These are phyloP conservation scores for Hymenoscyphus fructigenus DNA, from an alignment of 2,329 filamentous ascomycete species.

Conservation along the genomic window DNA sequence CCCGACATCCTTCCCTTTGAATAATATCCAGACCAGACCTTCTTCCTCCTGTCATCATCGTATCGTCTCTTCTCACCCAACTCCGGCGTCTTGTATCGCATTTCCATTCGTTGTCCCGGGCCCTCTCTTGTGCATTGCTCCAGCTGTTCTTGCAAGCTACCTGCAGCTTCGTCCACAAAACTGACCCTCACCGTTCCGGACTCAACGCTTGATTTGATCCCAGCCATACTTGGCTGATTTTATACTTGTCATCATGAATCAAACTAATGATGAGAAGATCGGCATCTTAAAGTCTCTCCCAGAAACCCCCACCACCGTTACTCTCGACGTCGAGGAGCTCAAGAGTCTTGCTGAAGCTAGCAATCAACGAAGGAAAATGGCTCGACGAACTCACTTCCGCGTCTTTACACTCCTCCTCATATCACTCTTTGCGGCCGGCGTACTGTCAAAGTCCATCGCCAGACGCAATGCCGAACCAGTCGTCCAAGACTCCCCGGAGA, in stretches of 20 bases:
- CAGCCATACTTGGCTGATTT: background rate
- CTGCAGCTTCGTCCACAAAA: slow-evolving; percentile 9
- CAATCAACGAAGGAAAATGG: slow-evolving; percentile 37
- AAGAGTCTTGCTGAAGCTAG: slow-evolving; percentile 4
- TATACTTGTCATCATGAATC: slow-evolving; percentile 19
- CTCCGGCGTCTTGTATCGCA: background rate
- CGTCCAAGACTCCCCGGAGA: slow-evolving; percentile 25
- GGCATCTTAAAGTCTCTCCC: slow-evolving; percentile 17
- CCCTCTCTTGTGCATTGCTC: background rate
- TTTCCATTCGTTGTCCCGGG: background rate
- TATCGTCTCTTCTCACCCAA: background rate
- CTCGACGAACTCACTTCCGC: slow-evolving; percentile 38
- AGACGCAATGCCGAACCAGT: slow-evolving; percentile 10
- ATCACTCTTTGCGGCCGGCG: slow-evolving; percentile 37
- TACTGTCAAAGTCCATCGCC: slow-evolving; percentile 35
- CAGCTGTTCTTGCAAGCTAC: background rate
- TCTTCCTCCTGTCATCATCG: background rate
- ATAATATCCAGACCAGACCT: background rate
- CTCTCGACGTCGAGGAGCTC: slow-evolving; percentile 13
- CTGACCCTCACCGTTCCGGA: background rate
- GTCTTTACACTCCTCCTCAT: slow-evolving; percentile 38
- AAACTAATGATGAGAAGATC: slow-evolving; percentile 24
- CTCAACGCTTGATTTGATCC: slow-evolving; percentile 6
- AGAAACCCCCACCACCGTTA: slow-evolving; percentile 6
- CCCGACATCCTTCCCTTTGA: too few relatives aligned